A percentile compares a stretch with the other conserved stretches of the same genome.
Evolutionary conservation across 345 rosid species (phyloP).

Genomic region (Adansonia digitata): DNA sequence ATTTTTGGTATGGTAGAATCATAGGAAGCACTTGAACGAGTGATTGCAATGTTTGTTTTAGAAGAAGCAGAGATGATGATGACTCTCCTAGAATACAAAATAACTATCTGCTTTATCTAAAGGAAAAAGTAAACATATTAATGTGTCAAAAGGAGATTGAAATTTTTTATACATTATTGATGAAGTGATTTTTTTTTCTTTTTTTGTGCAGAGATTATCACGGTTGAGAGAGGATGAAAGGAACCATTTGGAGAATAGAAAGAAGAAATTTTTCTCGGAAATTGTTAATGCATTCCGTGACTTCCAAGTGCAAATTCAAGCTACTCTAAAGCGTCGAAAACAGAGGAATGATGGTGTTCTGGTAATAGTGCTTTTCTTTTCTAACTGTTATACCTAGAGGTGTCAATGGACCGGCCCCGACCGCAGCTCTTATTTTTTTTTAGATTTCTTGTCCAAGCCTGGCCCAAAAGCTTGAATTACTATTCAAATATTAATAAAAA

Average conservation of each 20-base stretch:
- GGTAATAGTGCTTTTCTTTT: too few relatives aligned
- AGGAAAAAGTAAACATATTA: background rate
- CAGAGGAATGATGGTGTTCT: slow-evolving; percentile 92
- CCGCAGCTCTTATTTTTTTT: too few relatives aligned
- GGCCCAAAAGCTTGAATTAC: too few relatives aligned
- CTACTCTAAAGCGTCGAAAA: slow-evolving; percentile 81
- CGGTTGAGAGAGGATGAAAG: slow-evolving; percentile 86
- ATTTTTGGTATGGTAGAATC: slow-evolving; percentile 4
- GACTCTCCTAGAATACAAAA: background rate
- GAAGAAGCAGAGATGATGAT: background rate
- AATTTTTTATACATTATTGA: slow-evolving; percentile 21
- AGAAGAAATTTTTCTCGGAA: slow-evolving; percentile 83
- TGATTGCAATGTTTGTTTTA: background rate
- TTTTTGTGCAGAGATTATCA: slow-evolving; percentile 63
- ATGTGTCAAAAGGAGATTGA: slow-evolving; percentile 5
- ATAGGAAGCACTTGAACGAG: background rate
- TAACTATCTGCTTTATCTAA: background rate
- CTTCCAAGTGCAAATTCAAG: slow-evolving; percentile 74
- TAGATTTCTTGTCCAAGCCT: too few relatives aligned
- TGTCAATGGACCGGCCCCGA: too few relatives aligned
- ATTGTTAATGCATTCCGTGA: slow-evolving; percentile 89
- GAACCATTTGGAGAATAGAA: slow-evolving; percentile 68
- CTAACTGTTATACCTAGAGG: too few relatives aligned
- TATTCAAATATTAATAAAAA: too few relatives aligned
- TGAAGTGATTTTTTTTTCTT: background rate